These are phyloP conservation scores for Aureobasidium sp. DNA, from an alignment of 2,329 filamentous ascomycete species.

Conservation along the genomic window DNA sequence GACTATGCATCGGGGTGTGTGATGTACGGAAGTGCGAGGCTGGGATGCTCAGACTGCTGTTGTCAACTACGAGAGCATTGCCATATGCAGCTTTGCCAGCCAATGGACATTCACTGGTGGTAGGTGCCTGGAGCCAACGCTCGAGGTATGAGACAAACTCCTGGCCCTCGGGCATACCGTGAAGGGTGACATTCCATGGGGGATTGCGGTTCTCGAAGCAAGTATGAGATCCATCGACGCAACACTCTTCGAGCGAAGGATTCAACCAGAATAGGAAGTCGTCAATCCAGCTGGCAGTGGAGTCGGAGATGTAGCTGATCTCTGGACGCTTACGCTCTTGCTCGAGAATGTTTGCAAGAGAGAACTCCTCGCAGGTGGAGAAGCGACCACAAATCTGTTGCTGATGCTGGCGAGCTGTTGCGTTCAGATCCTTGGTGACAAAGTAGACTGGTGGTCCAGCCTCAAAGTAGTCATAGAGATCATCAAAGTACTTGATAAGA, in stretches of 20 bases:
- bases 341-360: constrained; percentile 83
- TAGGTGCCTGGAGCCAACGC: constrained; percentile 75
- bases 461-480: constrained; percentile 87
- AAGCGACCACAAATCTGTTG: constrained; percentile 86
- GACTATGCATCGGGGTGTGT: constrained; percentile 79
- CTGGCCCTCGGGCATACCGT: constrained; percentile 86
- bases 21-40: constrained; percentile 89
- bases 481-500: constrained; percentile 92
- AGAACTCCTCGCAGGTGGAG: constrained; percentile 76
- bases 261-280: constrained; percentile 98
- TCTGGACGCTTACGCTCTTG: constrained; percentile 87
- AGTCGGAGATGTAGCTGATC: constrained; percentile 79
- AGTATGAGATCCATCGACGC: constrained; percentile 54
- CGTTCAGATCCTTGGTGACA: constrained; percentile 74
- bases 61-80: constrained; percentile 72
- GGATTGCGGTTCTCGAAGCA: constrained; percentile 76
- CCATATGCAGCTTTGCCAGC: constrained; percentile 85
- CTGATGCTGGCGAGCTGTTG: constrained; percentile 68
- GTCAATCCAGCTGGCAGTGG: constrained; percentile 92
- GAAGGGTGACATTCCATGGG: constrained; percentile 81
- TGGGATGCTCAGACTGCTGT: constrained; percentile 58
- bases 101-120: constrained; percentile 76
- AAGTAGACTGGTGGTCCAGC: constrained; percentile 94
- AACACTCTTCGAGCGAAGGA: constrained; percentile 68
- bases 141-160: constrained; percentile 84